Base-by-base conservation (phyloP, 2,329 filamentous ascomycete genomes). In the Trichoderma aggressivum region DNA sequence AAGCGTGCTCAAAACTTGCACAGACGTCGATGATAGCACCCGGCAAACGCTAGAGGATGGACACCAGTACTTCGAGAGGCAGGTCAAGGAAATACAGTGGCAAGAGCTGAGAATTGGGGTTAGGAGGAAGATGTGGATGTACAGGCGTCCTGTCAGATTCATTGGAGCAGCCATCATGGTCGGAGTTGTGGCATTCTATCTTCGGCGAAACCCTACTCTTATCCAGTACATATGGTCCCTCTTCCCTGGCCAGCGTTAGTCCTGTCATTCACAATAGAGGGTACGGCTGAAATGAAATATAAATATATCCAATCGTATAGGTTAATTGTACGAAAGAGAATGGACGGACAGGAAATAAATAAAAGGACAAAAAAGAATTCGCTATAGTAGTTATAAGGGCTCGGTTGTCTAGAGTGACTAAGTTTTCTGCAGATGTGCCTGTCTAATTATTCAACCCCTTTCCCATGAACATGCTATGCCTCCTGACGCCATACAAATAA, bases 1-100 rank as follows among this genome's bases (percentile, higher is more conserved):
- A 72, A 98, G 94, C 79, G 94, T 94, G 8, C 86, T 99, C 66
- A 98, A 97, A 81, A 97, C 94, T 2, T 92, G 92, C 0, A 86
- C 88, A 14, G 83, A 87, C 77, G 78, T 85, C 62, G 78, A 83
- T 56, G 79, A 79, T 47, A 84, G 87, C 61, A 79, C 84, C 7
- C 79, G 80, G 32, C 89, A 94, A 78, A 88, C 86, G 0, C 80
- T 93, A 39, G 81, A 86, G 34, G 88, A 95, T 53, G 95, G 93
- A 2, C 84, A 90, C 73, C 79, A 77, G 5, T 87, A 90, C 72
- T 95, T 98, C 76, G 82, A 88, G 50, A 85, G 85, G 74, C 95
- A 98, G 79, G 89, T 89, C 4, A 84, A 83, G 70, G 91, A 97
- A 76, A 82, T 98, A n/a, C 82, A 84, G 70, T 88, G 90, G 80